phyloP scores from a whole-genome alignment of 2,329 filamentous ascomycete genomes.

The Colletotrichum sp. region DNA sequence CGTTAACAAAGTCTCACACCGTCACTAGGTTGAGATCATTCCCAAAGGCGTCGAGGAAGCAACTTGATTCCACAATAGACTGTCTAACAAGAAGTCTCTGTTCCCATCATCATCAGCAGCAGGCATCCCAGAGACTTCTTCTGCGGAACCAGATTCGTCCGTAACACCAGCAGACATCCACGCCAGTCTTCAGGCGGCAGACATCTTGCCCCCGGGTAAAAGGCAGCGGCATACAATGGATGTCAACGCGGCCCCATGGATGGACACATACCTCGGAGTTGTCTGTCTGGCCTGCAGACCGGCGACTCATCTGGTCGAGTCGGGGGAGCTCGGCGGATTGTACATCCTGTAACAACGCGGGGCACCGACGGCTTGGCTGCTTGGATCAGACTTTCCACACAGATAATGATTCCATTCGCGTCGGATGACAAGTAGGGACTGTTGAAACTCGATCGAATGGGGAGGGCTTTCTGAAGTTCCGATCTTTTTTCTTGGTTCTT shows the following conservation, averaged over 20 bases:
- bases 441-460: background rate
- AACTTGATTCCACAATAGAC: background rate
- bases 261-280: background rate
- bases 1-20: background rate
- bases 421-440: background rate
- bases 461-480: background rate
- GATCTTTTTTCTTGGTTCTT: background rate
- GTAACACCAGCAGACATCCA: background rate
- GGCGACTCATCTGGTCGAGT: background rate
- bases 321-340: background rate
- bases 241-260: background rate
- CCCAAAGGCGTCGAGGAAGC: background rate
- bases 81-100: background rate
- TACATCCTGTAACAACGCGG: background rate
- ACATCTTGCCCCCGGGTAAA: background rate
- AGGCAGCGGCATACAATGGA: background rate
- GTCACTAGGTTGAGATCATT: background rate
- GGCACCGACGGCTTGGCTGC: background rate
- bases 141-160: background rate
- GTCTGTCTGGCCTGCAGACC: background rate
- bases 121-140: background rate
- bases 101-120: background rate
- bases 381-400: background rate
- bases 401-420: background rate
- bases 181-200: background rate